A percentile compares a stretch with the other conserved stretches of the same genome.
Evolutionary conservation across 2,329 filamentous ascomycete genomes (phyloP).

Genomic region (Diaporthe destruens): DNA sequence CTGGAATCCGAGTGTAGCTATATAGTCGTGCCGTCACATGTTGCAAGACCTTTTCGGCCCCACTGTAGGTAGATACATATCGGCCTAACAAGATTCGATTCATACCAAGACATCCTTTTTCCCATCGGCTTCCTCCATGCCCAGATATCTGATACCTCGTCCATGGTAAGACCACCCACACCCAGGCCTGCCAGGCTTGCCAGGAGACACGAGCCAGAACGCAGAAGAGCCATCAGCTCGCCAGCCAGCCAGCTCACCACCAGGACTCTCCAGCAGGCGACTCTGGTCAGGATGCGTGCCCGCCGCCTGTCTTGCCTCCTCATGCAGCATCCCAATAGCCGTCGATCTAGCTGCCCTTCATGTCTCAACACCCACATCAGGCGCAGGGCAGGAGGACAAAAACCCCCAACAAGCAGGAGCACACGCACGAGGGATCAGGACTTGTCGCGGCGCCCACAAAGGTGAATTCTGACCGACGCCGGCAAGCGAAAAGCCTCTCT

Average conservation of each 20-base stretch:
- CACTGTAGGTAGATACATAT: too few species aligned
- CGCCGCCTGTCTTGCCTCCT: conserved; percentile 28
- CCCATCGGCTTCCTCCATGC: not conserved
- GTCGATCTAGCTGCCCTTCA: conserved; percentile 17
- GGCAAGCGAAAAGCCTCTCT: conserved; percentile 4
- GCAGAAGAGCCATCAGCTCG: conserved; percentile 1
- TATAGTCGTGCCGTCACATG: too few species aligned
- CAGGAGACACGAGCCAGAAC: not conserved
- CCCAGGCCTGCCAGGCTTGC: not conserved
- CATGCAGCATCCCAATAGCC: conserved; percentile 32
- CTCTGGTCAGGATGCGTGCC: conserved; percentile 3
- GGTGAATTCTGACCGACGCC: not conserved
- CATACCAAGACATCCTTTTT: conserved; percentile 6
- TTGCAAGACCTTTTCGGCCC: too few species aligned
- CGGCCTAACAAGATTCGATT: not conserved
- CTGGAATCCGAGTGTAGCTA: too few species aligned
- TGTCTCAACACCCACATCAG: conserved; percentile 11
- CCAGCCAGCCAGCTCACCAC: not conserved
- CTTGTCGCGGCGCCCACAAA: too few species aligned
- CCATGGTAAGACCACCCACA: not conserved
- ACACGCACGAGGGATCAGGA: not conserved
- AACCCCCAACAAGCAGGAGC: not conserved
- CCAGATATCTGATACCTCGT: not conserved
- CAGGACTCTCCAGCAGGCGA: conserved; percentile 2
- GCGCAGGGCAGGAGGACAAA: not conserved